Percentiles rank a stretch among this genome's conserved stretches.
Evolutionary conservation across 768 basidiomycete species (phyloP).

Genomic region (Suillus luteus): DNA sequence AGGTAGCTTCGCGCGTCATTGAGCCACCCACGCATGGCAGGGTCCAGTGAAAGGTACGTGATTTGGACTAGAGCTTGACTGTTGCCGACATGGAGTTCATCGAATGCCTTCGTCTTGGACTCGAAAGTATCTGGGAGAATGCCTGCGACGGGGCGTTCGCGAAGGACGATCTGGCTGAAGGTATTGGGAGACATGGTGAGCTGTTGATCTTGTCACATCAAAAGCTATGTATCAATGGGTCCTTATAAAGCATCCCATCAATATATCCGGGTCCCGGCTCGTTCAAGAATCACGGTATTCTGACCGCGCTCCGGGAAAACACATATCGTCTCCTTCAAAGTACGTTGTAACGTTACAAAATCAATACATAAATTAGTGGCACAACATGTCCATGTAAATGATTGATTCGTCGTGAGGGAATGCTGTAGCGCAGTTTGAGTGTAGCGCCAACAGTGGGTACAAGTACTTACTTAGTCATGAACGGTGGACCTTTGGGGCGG

Average conservation of each 20-base stretch:
- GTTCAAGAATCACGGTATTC: not conserved
- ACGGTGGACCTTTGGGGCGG: conserved; percentile 58
- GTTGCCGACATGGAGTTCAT: conserved; percentile 51
- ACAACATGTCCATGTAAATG: not conserved
- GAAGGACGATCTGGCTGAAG: conserved; percentile 74
- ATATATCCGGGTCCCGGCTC: not conserved
- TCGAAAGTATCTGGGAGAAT: conserved; percentile 78
- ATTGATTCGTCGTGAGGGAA: not conserved
- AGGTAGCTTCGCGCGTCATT: conserved; percentile 71
- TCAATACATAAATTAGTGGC: conserved; percentile 1
- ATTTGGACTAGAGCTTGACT: conserved; percentile 72
- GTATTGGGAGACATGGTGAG: conserved; percentile 25
- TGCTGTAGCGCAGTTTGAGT: not conserved
- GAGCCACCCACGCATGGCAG: conserved; percentile 87
- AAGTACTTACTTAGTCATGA: conserved; percentile 21
- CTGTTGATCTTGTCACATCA: not conserved
- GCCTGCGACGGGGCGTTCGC: conserved; percentile 67
- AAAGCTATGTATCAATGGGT: not conserved
- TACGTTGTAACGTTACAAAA: not conserved
- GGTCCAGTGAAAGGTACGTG: conserved; percentile 80
- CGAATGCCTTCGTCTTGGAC: conserved; percentile 51
- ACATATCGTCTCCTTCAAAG: not conserved
- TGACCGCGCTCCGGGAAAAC: no score
- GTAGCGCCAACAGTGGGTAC: not conserved
- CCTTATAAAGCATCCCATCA: not conserved